Base-by-base conservation (phyloP, 78 protist species). In the Dictyostelium purpureum region DNA sequence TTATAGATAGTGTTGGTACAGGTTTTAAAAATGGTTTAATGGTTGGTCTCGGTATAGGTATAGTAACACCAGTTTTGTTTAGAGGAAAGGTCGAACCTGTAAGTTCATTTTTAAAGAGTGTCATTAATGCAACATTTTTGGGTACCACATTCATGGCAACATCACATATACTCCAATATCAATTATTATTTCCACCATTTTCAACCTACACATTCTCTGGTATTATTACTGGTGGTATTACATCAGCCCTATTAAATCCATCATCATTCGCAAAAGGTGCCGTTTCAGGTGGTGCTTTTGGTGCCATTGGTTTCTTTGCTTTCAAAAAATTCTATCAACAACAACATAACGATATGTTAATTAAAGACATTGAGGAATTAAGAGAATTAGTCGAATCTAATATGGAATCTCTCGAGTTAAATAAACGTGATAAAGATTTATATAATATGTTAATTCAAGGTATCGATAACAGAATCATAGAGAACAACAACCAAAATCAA, bases 81-180 rank as follows among this genome's bases (percentile, higher is more conserved):
- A 67, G 56, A 19, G 74, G 56, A 37, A 65, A 42, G 24, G 40
- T 74, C 3, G 78, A 81, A 45, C 63, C 66, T 6, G 57, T 67
- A 4, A 6, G 40, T 14, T 51, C 89, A 33, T 12, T 69, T 18
- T 7, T 67, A n/a, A 81, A 81, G 33, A 24, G 47, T 4, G 78
- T 69, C 21, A 37, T 67, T 42, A 81, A 65, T 38, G 31, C 52
- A 57, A 51, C 89, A 49, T 67, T 81, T 33, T 51, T 81, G 0
- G 89, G 89, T 37, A 51, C 70, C 10, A 28, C 70, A 7, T 69
- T 65, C 19, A 9, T 19, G 43, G 77, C 79, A n/a, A 81, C 89
- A 4, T 37, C 47, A n/a, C 74, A 81, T 28, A 18, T 35, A 26
- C 31, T 81, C n/a, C 66, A 81, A 26, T 26, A 52, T 51, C 42